phyloP scores from a whole-genome alignment of 495 filamentous ascomycete species.

The Podospora sp. region DNA sequence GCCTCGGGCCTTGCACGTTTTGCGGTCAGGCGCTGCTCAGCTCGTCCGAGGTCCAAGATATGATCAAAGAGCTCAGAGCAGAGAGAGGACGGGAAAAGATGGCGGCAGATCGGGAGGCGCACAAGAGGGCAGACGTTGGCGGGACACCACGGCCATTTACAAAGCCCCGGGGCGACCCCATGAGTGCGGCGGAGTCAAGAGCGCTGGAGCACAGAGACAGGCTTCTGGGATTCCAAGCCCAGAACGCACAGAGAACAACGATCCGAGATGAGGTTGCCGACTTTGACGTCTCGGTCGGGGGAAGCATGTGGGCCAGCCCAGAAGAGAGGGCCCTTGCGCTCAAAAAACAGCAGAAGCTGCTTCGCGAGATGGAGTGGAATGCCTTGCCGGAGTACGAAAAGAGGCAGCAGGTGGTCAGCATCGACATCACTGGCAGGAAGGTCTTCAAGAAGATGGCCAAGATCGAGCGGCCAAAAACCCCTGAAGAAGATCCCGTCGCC shows the following conservation, averaged over 20 bases:
- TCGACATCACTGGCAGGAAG: conserved; percentile 78
- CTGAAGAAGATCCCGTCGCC: conserved; percentile 37
- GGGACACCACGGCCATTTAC: conserved; percentile 52
- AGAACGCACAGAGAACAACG: conserved; percentile 84
- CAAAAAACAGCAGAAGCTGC: conserved; percentile 85
- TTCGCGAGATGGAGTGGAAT: conserved; percentile 88
- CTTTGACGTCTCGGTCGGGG: conserved; percentile 73
- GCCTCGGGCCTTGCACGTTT: conserved; percentile 92
- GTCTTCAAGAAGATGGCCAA: conserved; percentile 73
- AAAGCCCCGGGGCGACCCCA: conserved; percentile 40
- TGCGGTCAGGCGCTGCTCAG: conserved; percentile 75
- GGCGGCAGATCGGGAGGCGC: conserved; percentile 70
- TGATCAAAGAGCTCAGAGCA: conserved; percentile 83
- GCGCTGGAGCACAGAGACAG: conserved; percentile 81
- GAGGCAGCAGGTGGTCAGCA: conserved; percentile 79
- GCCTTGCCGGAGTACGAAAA: conserved; percentile 93
- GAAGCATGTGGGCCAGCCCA: conserved; percentile 85
- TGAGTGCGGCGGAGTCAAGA: conserved; percentile 50
- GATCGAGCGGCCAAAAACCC: conserved; percentile 54
- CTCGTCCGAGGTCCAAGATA: conserved; percentile 70
- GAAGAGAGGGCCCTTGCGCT: conserved; percentile 84
- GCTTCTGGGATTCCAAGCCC: conserved; percentile 79
- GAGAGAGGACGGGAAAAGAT: conserved; percentile 86
- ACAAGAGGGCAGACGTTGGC: conserved; percentile 66
- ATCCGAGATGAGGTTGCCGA: conserved; percentile 93